Conservation (phyloP, 345 rosid genomes). For the Pistacia vera region DNA sequence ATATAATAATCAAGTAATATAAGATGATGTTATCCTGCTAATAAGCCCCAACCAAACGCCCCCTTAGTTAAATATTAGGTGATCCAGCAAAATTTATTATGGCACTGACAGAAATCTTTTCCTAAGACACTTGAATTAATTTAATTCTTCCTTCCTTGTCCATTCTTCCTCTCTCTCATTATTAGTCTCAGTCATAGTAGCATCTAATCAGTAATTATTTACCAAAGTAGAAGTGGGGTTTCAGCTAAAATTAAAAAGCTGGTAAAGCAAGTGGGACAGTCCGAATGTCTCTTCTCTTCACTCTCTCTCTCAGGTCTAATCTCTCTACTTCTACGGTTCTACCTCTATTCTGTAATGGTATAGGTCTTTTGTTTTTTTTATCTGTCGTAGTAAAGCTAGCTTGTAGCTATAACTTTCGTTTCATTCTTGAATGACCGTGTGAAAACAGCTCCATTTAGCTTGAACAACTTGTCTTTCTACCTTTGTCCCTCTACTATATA, state of each 20-base stretch:
- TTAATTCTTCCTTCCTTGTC: not conserved
- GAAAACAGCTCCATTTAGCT: constrained; percentile 23
- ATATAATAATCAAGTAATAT: no score
- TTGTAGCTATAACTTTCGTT: not conserved
- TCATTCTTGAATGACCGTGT: constrained; percentile 3
- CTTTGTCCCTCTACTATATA: constrained; percentile 12
- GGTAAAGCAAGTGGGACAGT: constrained; percentile 16
- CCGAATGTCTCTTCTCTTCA: constrained; percentile 12
- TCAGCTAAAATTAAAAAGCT: not conserved
- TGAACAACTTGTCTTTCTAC: constrained; percentile 21
- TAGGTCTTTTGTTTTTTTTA: not conserved
- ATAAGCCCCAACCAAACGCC: no score
- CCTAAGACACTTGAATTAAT: not conserved
- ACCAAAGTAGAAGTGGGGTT: constrained; percentile 8
- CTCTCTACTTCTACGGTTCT: not conserved
- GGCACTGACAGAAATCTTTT: constrained; percentile 21
- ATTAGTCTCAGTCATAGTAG: constrained; percentile 26
- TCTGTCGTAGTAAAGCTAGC: not conserved
- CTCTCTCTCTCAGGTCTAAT: not conserved
- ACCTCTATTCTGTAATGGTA: no score
- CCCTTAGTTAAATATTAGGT: not conserved
- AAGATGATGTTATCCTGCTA: no score
- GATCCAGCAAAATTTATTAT: not conserved
- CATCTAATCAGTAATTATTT: constrained; percentile 32
- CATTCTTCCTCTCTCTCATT: constrained; percentile 10